Evolutionary conservation across 2,329 filamentous ascomycete genomes (phyloP), one percentile per base, ranked within the genome.

Genomic region (Diplocarpon rosae): DNA sequence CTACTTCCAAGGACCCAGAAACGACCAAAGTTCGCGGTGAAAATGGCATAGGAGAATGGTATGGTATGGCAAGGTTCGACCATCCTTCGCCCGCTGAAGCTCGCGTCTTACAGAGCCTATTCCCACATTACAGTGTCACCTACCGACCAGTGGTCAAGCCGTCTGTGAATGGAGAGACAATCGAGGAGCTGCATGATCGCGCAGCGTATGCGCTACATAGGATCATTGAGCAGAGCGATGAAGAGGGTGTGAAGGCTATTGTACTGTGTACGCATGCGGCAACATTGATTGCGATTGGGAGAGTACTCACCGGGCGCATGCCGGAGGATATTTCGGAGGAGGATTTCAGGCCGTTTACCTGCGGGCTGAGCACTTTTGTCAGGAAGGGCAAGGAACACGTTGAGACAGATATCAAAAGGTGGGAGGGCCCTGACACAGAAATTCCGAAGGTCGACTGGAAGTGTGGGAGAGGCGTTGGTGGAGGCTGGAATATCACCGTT

Each of bases 201-300:
- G 71, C 90, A 24, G 83, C 85, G 3, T 77, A 76, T 37, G 76
- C 81, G 2, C 66, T 94, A 34, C 68, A 75, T 35, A 73, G 72
- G 37, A 78, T 95, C 53, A 82, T 95, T 53, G 70, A 73, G 24
- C 73, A 78, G 42, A 79, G 85, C 47, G 88, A 95, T 59, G 63
- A 65, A n/a, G 72, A 83, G 39, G 76, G 78, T n/a, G 69, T 75
- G 32, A 78, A 75, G 56, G 74, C 85, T 0, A 71, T 95, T 17
- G 64, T 95, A 33, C 71, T 98, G 32, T 95, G 86, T 65, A 83
- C 85, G 1, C 92, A 98, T 67, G 92, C 92, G 1, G 92, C 92
- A 3, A 78, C 82, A 10, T 75, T 96, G 57, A 95, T 98, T 60
- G 83, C 85, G 8, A 75, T 92, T 53, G 90, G 90, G 1, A 75